These are phyloP conservation scores for Neurospora crassa DNA, from an alignment of 2,329 filamentous ascomycete species.

Conservation along the genomic window DNA sequence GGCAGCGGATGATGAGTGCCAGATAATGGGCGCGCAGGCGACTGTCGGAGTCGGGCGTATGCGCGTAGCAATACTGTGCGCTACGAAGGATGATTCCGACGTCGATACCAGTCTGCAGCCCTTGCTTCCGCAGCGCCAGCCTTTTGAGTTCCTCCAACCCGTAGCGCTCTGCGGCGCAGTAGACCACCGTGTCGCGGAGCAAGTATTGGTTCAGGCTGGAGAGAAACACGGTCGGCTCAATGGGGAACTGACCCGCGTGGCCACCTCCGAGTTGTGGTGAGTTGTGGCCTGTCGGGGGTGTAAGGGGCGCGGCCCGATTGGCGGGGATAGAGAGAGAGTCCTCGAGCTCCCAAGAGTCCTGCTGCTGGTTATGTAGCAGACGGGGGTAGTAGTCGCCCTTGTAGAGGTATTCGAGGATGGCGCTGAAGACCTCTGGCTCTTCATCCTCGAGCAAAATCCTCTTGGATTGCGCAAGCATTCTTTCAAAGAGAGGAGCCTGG, in stretches of 20 bases:
- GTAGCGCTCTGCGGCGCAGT: slow-evolving; percentile 86
- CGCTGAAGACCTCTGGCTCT: slow-evolving; percentile 89
- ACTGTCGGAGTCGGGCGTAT: slow-evolving; percentile 89
- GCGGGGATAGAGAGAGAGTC: slow-evolving; percentile 35
- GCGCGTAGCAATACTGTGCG: slow-evolving; percentile 89
- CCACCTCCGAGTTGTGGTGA: slow-evolving; percentile 27
- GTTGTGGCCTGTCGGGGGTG: slow-evolving; percentile 42
- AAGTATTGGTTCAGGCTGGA: slow-evolving; percentile 64
- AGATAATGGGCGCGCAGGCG: slow-evolving; percentile 93
- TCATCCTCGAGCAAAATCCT: slow-evolving; percentile 63
- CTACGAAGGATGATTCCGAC: slow-evolving; percentile 85
- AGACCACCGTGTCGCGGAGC: slow-evolving; percentile 87
- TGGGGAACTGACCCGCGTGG: slow-evolving; percentile 38
- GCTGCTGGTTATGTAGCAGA: slow-evolving; percentile 76
- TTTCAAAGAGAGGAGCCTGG: slow-evolving; percentile 75
- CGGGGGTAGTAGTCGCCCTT: slow-evolving; percentile 93
- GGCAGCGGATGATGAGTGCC: slow-evolving; percentile 92
- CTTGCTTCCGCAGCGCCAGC: slow-evolving; percentile 88
- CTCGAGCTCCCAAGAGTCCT: slow-evolving; percentile 85
- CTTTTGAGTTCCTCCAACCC: slow-evolving; percentile 87
- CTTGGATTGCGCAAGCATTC: slow-evolving; percentile 64
- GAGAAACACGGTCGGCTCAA: slow-evolving; percentile 71
- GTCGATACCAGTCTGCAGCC: slow-evolving; percentile 84
- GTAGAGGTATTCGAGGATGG: slow-evolving; percentile 92
- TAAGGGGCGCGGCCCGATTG: slow-evolving; percentile 30